Evolutionary conservation across 1,139 yeast species (phyloP).

Genomic region (Blastobotrys apis): DNA sequence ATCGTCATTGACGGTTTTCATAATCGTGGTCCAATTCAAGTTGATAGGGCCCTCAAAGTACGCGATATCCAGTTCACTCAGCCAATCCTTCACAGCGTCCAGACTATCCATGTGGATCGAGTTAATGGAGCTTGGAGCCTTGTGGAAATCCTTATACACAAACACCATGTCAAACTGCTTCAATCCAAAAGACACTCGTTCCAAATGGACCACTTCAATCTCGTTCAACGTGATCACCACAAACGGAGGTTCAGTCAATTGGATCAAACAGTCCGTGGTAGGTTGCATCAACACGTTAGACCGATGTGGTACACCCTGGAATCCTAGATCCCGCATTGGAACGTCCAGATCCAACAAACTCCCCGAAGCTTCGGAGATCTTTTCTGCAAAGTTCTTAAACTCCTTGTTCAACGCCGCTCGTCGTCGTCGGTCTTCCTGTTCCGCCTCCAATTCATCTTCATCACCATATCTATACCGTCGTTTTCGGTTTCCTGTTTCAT

Average conservation of each 20-base stretch:
- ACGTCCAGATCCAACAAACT: constrained; percentile 83
- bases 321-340: constrained; percentile 94
- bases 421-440: constrained; percentile 95
- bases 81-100: constrained; percentile 93
- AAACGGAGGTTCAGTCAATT: constrained; percentile 92
- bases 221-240: constrained; percentile 86
- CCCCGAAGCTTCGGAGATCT: constrained; percentile 75
- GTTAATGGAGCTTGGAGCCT: constrained; percentile 86
- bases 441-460: constrained; percentile 97
- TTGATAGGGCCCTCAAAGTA: constrained; percentile 92
- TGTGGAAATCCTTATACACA: constrained; percentile 84
- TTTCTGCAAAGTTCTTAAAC: constrained; percentile 83
- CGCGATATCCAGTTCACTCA: constrained; percentile 93
- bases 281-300: constrained; percentile 96
- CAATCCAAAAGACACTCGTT: constrained; percentile 95
- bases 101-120: constrained; percentile 90
- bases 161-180: constrained; percentile 95
- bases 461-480: constrained; percentile 91
- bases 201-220: constrained; percentile 91
- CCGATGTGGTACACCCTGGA: constrained; percentile 95
- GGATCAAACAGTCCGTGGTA: constrained; percentile 92
- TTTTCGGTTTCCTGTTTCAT: constrained; percentile 94
- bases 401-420: constrained; percentile 89
- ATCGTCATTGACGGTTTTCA: constrained; percentile 89
- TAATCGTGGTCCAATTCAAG: constrained; percentile 91